Percentiles rank a stretch among this genome's conserved stretches.
These are phyloP conservation scores for Tylopilus sp. DNA, from an alignment of 1,284 basidiomycete genomes.

Conservation along the genomic window DNA sequence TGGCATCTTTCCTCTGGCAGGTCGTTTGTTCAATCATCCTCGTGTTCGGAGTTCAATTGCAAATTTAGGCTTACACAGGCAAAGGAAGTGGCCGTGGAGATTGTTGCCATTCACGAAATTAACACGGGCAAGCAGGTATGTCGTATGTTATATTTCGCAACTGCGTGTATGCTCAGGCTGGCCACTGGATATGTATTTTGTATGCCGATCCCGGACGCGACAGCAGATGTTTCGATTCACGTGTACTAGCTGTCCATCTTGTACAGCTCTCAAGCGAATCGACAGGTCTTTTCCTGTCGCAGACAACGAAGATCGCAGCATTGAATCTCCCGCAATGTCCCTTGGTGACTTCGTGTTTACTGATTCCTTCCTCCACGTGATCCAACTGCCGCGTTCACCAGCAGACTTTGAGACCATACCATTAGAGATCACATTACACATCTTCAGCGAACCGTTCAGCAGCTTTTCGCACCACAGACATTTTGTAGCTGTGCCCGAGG, in stretches of 20 bases:
- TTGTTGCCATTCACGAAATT: slow-evolving; percentile 71
- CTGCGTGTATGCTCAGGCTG: slow-evolving; percentile 5
- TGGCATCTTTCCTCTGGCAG: slow-evolving; percentile 78
- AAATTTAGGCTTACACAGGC: slow-evolving; percentile 58
- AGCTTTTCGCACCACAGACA: slow-evolving; percentile 71
- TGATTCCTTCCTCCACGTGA: slow-evolving; percentile 19
- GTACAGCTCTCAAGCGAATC: slow-evolving; percentile 52
- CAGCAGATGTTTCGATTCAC: slow-evolving; percentile 66
- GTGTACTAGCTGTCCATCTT: slow-evolving; percentile 72
- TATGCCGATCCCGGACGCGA: slow-evolving; percentile 82
- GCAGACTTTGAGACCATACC: slow-evolving; percentile 52
- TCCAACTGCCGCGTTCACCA: slow-evolving; percentile 33
- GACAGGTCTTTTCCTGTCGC: slow-evolving; percentile 39
- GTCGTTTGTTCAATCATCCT: slow-evolving; percentile 82
- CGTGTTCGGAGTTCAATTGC: slow-evolving; percentile 78
- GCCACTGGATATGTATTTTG: slow-evolving; percentile 69
- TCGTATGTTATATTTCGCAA: background rate
- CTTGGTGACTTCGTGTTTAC: slow-evolving; percentile 54
- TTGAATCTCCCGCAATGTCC: slow-evolving; percentile 44
- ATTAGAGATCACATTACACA: slow-evolving; percentile 45
- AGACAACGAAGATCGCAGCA: slow-evolving; percentile 14
- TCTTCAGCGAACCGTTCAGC: slow-evolving; percentile 74
- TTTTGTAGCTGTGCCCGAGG: slow-evolving; percentile 60
- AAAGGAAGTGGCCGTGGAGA: slow-evolving; percentile 63
- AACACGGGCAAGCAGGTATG: slow-evolving; percentile 70